phyloP scores from a whole-genome alignment of 2,329 filamentous ascomycete species.

The Penicillium janthinellum region DNA sequence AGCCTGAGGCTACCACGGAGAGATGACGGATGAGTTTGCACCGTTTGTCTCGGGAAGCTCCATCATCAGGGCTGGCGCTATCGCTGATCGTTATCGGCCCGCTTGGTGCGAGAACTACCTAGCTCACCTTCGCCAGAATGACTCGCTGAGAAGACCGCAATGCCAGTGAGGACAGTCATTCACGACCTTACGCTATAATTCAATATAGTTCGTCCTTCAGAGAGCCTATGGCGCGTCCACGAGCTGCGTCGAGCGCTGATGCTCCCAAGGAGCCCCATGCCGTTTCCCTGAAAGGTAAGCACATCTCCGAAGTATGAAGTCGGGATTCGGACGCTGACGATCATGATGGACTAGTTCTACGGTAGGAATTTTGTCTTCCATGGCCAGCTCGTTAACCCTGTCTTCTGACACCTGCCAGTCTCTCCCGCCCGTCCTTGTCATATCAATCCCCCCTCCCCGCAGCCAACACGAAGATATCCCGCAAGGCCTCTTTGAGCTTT shows the following conservation, averaged over 20 bases:
- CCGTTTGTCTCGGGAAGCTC: constrained; percentile 28
- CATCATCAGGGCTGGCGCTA: background rate
- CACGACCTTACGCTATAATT: background rate
- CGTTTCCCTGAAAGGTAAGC: constrained; percentile 70
- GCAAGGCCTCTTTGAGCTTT: constrained; percentile 74
- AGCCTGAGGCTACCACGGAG: background rate
- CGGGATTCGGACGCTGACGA: constrained; percentile 15
- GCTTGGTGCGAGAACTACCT: constrained; percentile 3
- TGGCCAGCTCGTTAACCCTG: background rate
- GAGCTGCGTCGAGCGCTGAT: constrained; percentile 47
- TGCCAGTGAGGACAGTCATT: constrained; percentile 4
- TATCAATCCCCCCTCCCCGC: constrained; percentile 48
- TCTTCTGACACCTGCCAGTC: constrained; percentile 51
- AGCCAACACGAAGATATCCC: constrained; percentile 53
- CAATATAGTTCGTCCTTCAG: background rate
- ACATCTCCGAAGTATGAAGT: constrained; percentile 7
- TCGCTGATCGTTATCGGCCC: constrained; percentile 19
- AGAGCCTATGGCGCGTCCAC: constrained; percentile 44
- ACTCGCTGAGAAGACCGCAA: constrained; percentile 12
- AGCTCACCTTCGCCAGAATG: constrained; percentile 17
- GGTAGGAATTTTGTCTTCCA: constrained; percentile 33
- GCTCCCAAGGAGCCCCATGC: constrained; percentile 72
- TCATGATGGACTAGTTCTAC: constrained; percentile 33
- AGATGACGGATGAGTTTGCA: constrained; percentile 20
- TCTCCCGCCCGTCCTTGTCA: constrained; percentile 67